Evolutionary conservation across 192 early-diverging fungal species (phyloP), one percentile per base, ranked within the genome.

Genomic region (Podila epicladia): DNA sequence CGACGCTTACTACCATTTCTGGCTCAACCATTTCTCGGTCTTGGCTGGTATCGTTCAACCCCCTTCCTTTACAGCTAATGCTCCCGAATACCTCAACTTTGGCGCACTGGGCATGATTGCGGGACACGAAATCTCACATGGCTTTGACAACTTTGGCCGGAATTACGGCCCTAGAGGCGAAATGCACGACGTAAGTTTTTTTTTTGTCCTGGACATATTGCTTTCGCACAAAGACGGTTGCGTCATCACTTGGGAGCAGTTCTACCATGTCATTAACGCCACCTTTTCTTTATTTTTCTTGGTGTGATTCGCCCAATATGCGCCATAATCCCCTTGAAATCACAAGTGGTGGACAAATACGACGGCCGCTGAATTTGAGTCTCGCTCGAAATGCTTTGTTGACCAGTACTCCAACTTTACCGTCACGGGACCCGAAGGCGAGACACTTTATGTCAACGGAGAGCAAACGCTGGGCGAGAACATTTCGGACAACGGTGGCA

Each of bases 71-170:
- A 41, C 38, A 5, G 7, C 38, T 9, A 41, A 41, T 41, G 38
- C 38, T 9, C 88, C 90, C 19, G 71, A 67, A 50, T 80, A 82
- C 35, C 38, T 93, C 62, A 91, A 91, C 55, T 93, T 87, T 76
- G 92, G 89, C 19, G 74, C 71, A 7, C 80, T 90, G 29, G 92
- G 92, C 29, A 71, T 83, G 58, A 79, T 93, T 11, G 85, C 91
- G 51, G 92, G 92, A 0, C 92, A 93, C 73, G 92, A 93, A 73
- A 73, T 93, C 9, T 77, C 62, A 26, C 92, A 94, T 68, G 92
- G 77, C 15, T 94, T 93, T 72, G 92, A 93, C 71, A 71, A 79
- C 32, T 70, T 28, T 1, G 92, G 92, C 26, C 78, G 83, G 58
- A 45, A 74, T 51, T 88, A 84, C 58, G 86, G 93, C 70, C 69